Percentiles rank a stretch among this genome's conserved stretches.
phyloP scores from a whole-genome alignment of 495 filamentous ascomycete species.

The Talaromyces thailandensis region DNA sequence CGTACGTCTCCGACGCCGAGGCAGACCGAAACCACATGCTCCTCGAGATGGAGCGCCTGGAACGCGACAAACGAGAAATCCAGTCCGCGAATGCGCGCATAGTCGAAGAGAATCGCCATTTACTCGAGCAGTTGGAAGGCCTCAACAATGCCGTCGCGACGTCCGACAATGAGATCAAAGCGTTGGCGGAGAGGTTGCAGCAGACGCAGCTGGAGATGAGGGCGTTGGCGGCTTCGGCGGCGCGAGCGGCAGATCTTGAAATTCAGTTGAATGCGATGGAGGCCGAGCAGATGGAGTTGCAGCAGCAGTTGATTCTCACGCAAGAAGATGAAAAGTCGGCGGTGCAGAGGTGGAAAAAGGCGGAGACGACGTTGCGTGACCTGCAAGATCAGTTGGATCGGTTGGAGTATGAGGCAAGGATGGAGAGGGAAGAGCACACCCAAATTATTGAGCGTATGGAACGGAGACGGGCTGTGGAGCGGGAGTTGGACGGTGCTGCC shows the following conservation, averaged over 20 bases:
- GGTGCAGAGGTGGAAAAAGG: conserved; percentile 70
- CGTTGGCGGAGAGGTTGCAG: conserved; percentile 62
- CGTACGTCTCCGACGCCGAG: conserved; percentile 85
- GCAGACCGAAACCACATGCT: conserved; percentile 64
- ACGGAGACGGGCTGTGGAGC: conserved; percentile 61
- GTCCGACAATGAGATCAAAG: conserved; percentile 64
- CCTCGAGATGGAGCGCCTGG: conserved; percentile 62
- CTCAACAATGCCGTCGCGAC: conserved; percentile 66
- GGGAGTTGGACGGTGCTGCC: conserved; percentile 66
- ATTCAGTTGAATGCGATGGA: conserved; percentile 69
- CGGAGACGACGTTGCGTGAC: conserved; percentile 62
- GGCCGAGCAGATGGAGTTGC: conserved; percentile 64
- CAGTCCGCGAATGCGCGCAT: conserved; percentile 64
- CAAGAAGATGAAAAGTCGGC: conserved; percentile 67
- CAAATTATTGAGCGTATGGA: conserved; percentile 78
- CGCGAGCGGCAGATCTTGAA: conserved; percentile 68
- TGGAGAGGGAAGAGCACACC: conserved; percentile 74
- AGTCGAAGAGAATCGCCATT: conserved; percentile 67
- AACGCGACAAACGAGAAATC: conserved; percentile 65
- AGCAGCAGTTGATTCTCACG: conserved; percentile 52
- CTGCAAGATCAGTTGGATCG: conserved; percentile 81
- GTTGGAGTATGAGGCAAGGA: conserved; percentile 75
- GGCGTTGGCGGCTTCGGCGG: conserved; percentile 60
- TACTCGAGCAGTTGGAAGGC: conserved; percentile 74
- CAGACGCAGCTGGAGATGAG: conserved; percentile 69